Conservation (phyloP, 2,329 filamentous ascomycete genomes). For the Leptosphaerulina australis region DNA sequence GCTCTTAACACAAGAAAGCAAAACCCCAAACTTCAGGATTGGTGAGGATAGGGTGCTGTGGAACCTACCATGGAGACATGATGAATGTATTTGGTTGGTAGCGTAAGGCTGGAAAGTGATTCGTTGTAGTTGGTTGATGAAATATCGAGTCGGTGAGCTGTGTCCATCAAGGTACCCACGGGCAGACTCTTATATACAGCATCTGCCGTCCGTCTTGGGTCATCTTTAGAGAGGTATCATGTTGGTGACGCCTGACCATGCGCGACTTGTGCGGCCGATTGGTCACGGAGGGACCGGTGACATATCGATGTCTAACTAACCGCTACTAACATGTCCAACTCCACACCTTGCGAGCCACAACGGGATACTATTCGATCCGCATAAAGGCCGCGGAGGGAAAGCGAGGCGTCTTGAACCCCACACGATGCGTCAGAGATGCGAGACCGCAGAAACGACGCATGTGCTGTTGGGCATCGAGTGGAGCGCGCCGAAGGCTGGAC, state of each 20-base stretch:
- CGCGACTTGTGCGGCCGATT: constrained; percentile 18
- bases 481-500: constrained; percentile 1
- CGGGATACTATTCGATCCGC: constrained; percentile 10
- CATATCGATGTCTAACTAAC: constrained; percentile 14
- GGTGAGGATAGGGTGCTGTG: neutral
- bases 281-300: constrained; percentile 13
- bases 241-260: constrained; percentile 12
- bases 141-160: constrained; percentile 16
- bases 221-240: constrained; percentile 2
- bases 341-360: constrained; percentile 6
- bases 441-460: neutral
- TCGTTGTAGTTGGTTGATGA: constrained; percentile 13
- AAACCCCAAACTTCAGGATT: neutral
- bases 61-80: constrained; percentile 37
- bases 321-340: constrained; percentile 1
- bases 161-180: constrained; percentile 35
- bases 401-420: constrained; percentile 12
- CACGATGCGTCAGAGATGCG: constrained; percentile 4
- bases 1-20: neutral
- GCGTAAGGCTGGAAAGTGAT: constrained; percentile 7
- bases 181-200: constrained; percentile 24
- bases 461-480: neutral
- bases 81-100: constrained; percentile 20
- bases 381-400: constrained; percentile 9
- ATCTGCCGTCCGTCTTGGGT: neutral